A percentile compares a stretch with the other conserved stretches of the same genome.
These are phyloP conservation scores for Spergularia bocconei DNA, from an alignment of 148 eudicot genomes.

Conservation along the genomic window DNA sequence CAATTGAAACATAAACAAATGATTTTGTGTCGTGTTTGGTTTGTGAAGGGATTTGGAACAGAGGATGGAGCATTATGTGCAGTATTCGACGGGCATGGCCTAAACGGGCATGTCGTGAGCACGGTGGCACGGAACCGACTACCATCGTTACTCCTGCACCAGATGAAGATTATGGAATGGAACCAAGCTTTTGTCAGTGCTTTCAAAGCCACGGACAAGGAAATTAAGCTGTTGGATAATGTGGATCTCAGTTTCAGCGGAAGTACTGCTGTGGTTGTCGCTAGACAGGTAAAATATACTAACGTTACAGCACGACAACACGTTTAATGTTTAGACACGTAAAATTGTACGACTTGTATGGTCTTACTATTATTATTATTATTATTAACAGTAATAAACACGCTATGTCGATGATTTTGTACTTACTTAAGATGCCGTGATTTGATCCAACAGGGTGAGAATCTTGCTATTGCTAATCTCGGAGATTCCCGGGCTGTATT, in stretches of 20 bases:
- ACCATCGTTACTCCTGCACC: constrained; percentile 51
- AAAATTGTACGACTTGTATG: too few species aligned
- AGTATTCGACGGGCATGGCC: constrained; percentile 86
- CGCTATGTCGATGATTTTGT: background rate
- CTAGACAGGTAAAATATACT: constrained; percentile 49
- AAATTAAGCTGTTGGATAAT: constrained; percentile 50
- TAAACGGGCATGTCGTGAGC: constrained; percentile 70
- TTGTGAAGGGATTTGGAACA: constrained; percentile 59
- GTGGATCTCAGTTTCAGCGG: constrained; percentile 76
- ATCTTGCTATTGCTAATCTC: constrained; percentile 66
- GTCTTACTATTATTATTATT: too few species aligned
- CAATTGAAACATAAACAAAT: too few species aligned
- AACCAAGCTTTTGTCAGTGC: constrained; percentile 48
- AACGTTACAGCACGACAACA: background rate
- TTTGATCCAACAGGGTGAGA: constrained; percentile 39
- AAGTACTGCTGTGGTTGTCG: constrained; percentile 64
- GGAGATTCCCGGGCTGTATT: constrained; percentile 83
- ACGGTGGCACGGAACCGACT: constrained; percentile 57
- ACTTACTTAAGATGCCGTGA: background rate
- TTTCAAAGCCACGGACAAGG: constrained; percentile 73
- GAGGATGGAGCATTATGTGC: constrained; percentile 59
- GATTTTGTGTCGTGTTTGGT: background rate
- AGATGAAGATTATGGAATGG: constrained; percentile 41
- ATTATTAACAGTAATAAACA: background rate
- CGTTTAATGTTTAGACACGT: too few species aligned